Evolutionary conservation across 805 yeast genomes (phyloP).

Genomic region (Zygotorulaspora florentina): DNA sequence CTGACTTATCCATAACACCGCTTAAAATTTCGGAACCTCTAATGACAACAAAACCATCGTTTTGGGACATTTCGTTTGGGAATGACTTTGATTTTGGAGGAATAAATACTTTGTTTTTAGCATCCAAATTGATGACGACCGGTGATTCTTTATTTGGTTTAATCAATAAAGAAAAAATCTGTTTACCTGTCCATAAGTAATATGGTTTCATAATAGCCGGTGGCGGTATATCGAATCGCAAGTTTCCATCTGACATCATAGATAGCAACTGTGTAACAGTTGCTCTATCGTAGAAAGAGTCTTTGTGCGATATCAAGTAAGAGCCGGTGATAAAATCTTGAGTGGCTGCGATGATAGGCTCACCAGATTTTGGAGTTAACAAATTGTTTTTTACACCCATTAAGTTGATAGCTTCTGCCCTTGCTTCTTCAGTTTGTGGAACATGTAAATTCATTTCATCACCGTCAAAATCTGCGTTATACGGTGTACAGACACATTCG

Average conservation of each 20-base stretch:
- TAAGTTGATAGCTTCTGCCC: conserved; percentile 96
- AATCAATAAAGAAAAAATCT: conserved; percentile 82
- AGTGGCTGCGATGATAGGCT: conserved; percentile 98
- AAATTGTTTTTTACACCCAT: conserved; percentile 97
- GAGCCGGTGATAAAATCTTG: conserved; percentile 99
- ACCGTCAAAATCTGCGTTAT: conserved; percentile 99
- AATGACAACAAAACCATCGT: conserved; percentile 90
- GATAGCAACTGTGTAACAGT: conserved; percentile 75
- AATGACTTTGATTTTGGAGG: conserved; percentile 65
- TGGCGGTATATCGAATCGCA: conserved; percentile 90
- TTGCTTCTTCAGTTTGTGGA: conserved; percentile 97
- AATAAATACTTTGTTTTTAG: conserved; percentile 83
- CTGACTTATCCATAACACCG: conserved; percentile 96
- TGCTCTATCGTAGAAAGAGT: conserved; percentile 86
- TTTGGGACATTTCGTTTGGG: conserved; percentile 94
- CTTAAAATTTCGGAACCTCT: conserved; percentile 83
- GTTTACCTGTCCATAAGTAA: conserved; percentile 96
- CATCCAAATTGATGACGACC: conserved; percentile 86
- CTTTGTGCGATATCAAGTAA: conserved; percentile 86
- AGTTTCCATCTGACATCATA: conserved; percentile 92
- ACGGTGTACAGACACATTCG: conserved; percentile 99
- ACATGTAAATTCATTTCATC: conserved; percentile 99
- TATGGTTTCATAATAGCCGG: conserved; percentile 91
- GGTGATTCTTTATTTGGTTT: conserved; percentile 72
- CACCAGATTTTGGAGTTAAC: conserved; percentile 95